Conservation (phyloP, 2,329 filamentous ascomycete species). For the Colletotrichum destructivum region DNA sequence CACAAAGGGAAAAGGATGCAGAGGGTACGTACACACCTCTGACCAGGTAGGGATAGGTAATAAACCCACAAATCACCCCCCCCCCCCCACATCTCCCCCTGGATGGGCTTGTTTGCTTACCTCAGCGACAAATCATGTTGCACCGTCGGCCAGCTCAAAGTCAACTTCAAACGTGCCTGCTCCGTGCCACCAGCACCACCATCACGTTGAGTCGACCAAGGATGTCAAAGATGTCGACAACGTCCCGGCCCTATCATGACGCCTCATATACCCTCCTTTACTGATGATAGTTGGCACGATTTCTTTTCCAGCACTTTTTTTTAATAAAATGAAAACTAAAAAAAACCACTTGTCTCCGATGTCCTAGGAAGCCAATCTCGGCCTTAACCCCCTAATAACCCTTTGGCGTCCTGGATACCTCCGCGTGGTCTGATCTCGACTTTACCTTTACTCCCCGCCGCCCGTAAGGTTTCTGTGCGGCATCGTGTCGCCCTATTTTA, state of each 20-base stretch:
- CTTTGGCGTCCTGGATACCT: neutral
- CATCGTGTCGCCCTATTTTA: constrained; percentile 17
- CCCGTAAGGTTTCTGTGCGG: constrained; percentile 24
- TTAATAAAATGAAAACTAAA: too few relatives aligned
- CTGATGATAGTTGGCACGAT: constrained; percentile 22
- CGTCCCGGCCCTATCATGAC: constrained; percentile 26
- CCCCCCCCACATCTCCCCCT: constrained; percentile 40
- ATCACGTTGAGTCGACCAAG: constrained; percentile 39
- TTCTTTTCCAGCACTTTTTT: neutral
- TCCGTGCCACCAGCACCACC: constrained; percentile 48
- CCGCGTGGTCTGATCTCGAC: constrained; percentile 21
- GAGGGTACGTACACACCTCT: neutral
- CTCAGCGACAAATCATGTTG: constrained; percentile 49
- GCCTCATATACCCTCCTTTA: constrained; percentile 43
- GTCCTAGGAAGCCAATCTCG: neutral
- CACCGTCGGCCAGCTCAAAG: constrained; percentile 50
- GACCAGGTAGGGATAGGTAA: neutral
- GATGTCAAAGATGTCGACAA: constrained; percentile 23
- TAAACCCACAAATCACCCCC: constrained; percentile 39
- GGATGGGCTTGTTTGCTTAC: constrained; percentile 41
- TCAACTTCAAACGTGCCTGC: constrained; percentile 58
- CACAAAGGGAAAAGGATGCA: neutral
- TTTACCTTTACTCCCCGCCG: constrained; percentile 9
- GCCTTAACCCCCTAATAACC: neutral
- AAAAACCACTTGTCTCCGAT: neutral